A percentile compares a stretch with the other conserved stretches of the same genome.
Evolutionary conservation across 192 early-diverging fungal species (phyloP).

Genomic region (Coemansia sp.): DNA sequence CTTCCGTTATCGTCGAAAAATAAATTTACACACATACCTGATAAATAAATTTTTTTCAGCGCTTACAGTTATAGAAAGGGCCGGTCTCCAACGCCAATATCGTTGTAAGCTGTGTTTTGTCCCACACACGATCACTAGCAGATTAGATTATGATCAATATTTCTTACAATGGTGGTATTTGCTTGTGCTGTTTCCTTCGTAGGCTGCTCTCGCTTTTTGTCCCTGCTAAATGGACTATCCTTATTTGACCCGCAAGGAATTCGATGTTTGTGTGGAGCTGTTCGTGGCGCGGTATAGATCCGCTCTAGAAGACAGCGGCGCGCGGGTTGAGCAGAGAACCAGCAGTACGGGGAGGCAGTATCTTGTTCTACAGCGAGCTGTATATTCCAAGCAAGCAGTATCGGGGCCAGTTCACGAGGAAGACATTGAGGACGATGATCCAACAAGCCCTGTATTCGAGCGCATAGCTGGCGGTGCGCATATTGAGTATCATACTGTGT

Average conservation of each 20-base stretch:
- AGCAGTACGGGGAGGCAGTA: background rate
- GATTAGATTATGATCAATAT: background rate
- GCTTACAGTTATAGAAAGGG: background rate
- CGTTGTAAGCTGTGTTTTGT: background rate
- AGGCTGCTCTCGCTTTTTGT: too few species aligned
- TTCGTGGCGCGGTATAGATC: conserved; percentile 14
- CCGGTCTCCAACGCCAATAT: background rate
- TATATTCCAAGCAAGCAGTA: background rate
- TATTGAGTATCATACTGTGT: conserved; percentile 39
- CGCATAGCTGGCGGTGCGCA: background rate
- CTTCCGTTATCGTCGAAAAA: background rate
- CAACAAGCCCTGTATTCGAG: background rate
- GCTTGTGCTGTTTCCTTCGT: too few species aligned
- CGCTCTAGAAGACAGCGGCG: background rate
- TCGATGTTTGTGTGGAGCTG: conserved; percentile 9
- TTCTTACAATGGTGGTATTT: too few species aligned
- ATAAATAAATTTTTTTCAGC: conserved; percentile 6
- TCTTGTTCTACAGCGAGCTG: background rate
- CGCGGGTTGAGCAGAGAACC: background rate
- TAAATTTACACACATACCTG: background rate
- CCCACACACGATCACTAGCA: background rate
- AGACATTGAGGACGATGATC: conserved; percentile 24
- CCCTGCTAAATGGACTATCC: conserved; percentile 9
- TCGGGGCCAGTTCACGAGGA: background rate
- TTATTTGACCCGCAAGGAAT: conserved; percentile 21